Evolutionary conservation across 2,329 filamentous ascomycete genomes (phyloP).

Genomic region (Berkeleyomyces basicola): DNA sequence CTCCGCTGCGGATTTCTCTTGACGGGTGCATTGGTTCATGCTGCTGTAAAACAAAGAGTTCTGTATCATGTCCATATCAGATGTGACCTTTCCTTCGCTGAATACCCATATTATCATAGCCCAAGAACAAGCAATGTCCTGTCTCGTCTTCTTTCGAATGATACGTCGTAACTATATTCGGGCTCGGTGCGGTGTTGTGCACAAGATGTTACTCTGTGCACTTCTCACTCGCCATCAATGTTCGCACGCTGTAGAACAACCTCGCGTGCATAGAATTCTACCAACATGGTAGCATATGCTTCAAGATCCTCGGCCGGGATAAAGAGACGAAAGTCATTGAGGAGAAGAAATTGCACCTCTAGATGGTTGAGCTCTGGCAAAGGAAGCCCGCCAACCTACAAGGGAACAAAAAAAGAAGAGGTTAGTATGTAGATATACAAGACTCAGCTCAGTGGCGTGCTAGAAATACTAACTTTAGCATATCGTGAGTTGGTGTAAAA

Average conservation of each 20-base stretch:
- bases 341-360: slow-evolving; percentile 82
- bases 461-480: slow-evolving; percentile 57
- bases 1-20: no score
- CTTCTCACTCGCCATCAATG: neutral
- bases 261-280: slow-evolving; percentile 92
- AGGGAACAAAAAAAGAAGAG: neutral
- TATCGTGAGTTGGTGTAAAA: slow-evolving; percentile 99
- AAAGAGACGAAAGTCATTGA: slow-evolving; percentile 91
- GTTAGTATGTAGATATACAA: slow-evolving; percentile 13
- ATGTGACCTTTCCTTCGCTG: no score
- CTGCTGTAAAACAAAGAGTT: no score
- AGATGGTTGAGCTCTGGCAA: slow-evolving; percentile 87
- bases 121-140: neutral
- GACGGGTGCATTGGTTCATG: no score
- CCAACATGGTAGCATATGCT: slow-evolving; percentile 93
- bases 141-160: neutral
- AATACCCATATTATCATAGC: no score
- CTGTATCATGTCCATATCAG: no score
- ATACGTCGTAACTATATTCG: neutral
- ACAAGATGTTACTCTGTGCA: neutral
- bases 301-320: slow-evolving; percentile 91
- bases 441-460: neutral
- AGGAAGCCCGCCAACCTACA: slow-evolving; percentile 84
- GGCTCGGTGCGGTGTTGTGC: neutral
- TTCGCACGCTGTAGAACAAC: slow-evolving; percentile 35